These are phyloP conservation scores for Aspergillus panamensis DNA, from an alignment of 495 filamentous ascomycete genomes.

Conservation along the genomic window DNA sequence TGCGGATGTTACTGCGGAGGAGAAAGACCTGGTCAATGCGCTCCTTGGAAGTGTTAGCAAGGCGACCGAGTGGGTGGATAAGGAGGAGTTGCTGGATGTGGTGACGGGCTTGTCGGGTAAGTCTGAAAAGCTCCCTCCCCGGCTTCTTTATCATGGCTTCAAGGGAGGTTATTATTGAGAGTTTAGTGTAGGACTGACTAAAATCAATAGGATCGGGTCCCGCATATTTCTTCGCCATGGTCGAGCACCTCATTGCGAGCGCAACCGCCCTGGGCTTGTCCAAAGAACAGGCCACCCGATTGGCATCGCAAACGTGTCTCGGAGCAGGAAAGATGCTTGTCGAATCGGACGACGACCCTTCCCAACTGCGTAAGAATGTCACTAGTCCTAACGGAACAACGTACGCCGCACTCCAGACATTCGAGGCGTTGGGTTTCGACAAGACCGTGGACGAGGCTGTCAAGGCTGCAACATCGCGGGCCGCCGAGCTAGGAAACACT, in stretches of 20 bases:
- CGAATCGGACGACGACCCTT: slow-evolving; percentile 33
- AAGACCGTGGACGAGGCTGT: slow-evolving; percentile 40
- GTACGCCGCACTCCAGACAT: slow-evolving; percentile 37
- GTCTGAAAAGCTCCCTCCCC: slow-evolving; percentile 14
- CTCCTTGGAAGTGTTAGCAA: slow-evolving; percentile 37
- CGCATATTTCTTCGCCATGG: slow-evolving; percentile 47
- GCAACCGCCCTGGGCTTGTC: slow-evolving; percentile 37
- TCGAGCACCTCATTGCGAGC: slow-evolving; percentile 39
- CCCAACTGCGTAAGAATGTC: slow-evolving; percentile 43
- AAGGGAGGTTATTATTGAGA: no score
- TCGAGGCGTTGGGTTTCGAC: slow-evolving; percentile 34
- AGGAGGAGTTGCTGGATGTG: slow-evolving; percentile 39
- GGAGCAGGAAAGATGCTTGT: slow-evolving; percentile 43
- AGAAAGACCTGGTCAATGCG: slow-evolving; percentile 37
- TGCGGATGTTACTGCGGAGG: slow-evolving; percentile 27
- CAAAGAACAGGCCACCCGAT: slow-evolving; percentile 38
- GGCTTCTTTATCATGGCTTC: neutral
- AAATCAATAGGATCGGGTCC: slow-evolving; percentile 36
- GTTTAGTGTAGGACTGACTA: neutral
- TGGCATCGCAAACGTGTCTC: slow-evolving; percentile 42
- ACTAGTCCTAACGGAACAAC: slow-evolving; percentile 45
- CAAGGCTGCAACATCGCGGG: slow-evolving; percentile 34
- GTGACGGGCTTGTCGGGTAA: slow-evolving; percentile 42
- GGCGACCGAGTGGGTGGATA: slow-evolving; percentile 42
- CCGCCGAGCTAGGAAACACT: slow-evolving; percentile 34